Percentiles rank a stretch among this genome's conserved stretches.
phyloP scores from a whole-genome alignment of 23 red algal species.

The Gracilaria gracilis region DNA sequence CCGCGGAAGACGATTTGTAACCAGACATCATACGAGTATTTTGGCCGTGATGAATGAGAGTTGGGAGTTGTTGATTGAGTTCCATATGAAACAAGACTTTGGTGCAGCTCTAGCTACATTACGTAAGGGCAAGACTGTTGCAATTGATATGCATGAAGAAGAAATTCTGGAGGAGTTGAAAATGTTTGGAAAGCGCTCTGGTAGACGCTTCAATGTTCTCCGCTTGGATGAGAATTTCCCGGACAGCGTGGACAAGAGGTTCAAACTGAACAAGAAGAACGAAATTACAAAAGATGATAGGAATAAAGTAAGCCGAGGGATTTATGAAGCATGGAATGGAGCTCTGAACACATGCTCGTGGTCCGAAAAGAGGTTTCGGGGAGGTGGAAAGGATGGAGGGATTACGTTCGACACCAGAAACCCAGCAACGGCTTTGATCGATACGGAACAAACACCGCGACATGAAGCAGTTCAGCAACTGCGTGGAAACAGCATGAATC shows the following conservation, averaged over 20 bases:
- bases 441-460: neutral
- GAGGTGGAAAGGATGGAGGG: constrained; percentile 4
- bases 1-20: constrained; percentile 35
- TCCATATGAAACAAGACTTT: constrained; percentile 62
- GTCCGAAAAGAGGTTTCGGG: neutral
- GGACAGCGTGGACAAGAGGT: constrained; percentile 33
- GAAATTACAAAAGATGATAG: neutral
- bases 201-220: constrained; percentile 57
- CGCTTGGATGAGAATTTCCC: constrained; percentile 34
- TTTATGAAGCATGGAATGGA: constrained; percentile 53
- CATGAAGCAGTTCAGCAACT: constrained; percentile 22
- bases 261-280: neutral
- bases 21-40: constrained; percentile 46
- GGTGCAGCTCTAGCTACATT: constrained; percentile 40
- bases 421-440: constrained; percentile 23
- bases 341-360: constrained; percentile 56
- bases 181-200: constrained; percentile 4
- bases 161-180: constrained; percentile 23
- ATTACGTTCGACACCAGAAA: constrained; percentile 48
- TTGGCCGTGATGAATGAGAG: constrained; percentile 44
- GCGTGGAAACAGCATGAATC: constrained; percentile 22
- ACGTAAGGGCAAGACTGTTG: constrained; percentile 4
- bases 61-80: constrained; percentile 45
- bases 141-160: constrained; percentile 16
- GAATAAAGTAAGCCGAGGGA: neutral